Conservation (phyloP, 805 yeast species). For the Grigorovia humatica region DNA sequence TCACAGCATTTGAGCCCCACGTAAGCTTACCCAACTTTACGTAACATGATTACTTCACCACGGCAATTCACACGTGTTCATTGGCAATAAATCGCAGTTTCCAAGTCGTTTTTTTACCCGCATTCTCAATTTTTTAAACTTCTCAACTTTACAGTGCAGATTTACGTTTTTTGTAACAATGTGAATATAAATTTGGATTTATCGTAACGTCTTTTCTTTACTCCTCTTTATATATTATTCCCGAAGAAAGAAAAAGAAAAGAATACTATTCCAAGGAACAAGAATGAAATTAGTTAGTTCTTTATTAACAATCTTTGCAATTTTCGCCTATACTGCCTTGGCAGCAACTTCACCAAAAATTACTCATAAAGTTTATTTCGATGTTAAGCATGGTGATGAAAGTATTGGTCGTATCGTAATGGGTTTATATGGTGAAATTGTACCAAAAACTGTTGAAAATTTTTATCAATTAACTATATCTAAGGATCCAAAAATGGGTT, state of each 20-base stretch:
- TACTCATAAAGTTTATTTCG: constrained; percentile 79
- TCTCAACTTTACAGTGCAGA: no score
- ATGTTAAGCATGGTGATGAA: constrained; percentile 70
- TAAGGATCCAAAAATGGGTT: constrained; percentile 57
- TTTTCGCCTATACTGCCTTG: neutral
- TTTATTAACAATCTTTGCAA: neutral
- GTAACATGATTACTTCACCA: no score
- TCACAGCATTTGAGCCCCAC: no score
- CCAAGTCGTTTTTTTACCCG: no score
- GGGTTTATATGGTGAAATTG: constrained; percentile 80
- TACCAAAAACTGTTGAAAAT: constrained; percentile 83
- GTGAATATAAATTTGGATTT: no score
- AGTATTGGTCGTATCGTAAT: constrained; percentile 71
- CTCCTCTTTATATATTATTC: no score
- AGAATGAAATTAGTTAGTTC: neutral
- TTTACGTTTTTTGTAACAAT: neutral
- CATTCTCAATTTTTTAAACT: no score
- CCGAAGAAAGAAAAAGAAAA: no score
- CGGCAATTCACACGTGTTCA: no score
- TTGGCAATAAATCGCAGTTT: no score
- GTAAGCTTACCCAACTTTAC: no score
- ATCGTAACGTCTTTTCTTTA: no score
- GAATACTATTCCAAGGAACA: neutral
- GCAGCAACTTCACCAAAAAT: constrained; percentile 28
- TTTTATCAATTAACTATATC: constrained; percentile 73